Evolutionary conservation across 2,329 filamentous ascomycete genomes (phyloP).

Genomic region (Dendrostoma leiphaemia): DNA sequence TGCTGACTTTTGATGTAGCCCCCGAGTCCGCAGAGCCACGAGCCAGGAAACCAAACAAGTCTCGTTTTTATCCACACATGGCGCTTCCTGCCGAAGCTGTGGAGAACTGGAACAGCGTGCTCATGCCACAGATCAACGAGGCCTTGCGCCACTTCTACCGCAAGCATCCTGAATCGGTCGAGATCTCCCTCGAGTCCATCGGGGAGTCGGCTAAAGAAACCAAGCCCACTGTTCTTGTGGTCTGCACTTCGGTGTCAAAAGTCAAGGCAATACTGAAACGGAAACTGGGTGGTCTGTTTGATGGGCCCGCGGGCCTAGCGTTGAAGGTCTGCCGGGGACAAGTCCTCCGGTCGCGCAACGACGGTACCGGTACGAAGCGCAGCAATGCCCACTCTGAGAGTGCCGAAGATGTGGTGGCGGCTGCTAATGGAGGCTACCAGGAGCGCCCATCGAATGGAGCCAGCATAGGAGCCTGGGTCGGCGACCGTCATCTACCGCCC

Average conservation of each 20-base stretch:
- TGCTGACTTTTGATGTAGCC: conserved; percentile 6
- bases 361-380: conserved; percentile 31
- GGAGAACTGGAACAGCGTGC: conserved; percentile 67
- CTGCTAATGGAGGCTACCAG: conserved; percentile 75
- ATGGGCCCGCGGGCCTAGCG: conserved; percentile 58
- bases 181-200: conserved; percentile 74
- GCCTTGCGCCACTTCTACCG: conserved; percentile 69
- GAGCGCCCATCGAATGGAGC: conserved; percentile 78
- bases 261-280: conserved; percentile 70
- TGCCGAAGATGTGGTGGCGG: conserved; percentile 35
- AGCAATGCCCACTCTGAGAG: conserved; percentile 34
- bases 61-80: conserved; percentile 59
- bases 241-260: conserved; percentile 72
- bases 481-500: conserved; percentile 80
- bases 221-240: conserved; percentile 71
- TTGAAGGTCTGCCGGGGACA: conserved; percentile 72
- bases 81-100: conserved; percentile 58
- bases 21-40: conserved; percentile 16
- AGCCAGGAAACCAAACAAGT: conserved; percentile 35
- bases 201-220: conserved; percentile 66
- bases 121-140: conserved; percentile 72
- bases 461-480: conserved; percentile 88
- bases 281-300: conserved; percentile 64
- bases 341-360: conserved; percentile 58
- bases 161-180: conserved; percentile 73